phyloP scores from a whole-genome alignment of 371 early-diverging fungal genomes.

The Zopfochytrium polystomum region DNA sequence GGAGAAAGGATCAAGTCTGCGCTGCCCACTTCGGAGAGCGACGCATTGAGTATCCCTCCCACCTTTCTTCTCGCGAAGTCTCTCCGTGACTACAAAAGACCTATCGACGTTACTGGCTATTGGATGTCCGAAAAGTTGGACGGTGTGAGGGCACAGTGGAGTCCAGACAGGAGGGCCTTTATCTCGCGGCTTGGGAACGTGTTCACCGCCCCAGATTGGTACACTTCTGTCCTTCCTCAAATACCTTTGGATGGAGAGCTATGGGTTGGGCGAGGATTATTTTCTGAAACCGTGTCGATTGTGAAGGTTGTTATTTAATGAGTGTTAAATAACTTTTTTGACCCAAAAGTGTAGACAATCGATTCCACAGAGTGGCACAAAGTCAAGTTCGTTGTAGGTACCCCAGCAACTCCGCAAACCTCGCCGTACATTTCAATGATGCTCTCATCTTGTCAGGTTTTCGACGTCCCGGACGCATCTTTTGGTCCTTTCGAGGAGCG shows the following conservation, averaged over 20 bases:
- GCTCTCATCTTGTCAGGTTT: constrained; percentile 49
- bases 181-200: constrained; percentile 51
- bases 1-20: no score
- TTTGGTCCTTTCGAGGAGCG: constrained; percentile 39
- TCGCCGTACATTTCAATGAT: no score
- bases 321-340: not conserved
- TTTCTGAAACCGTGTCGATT: constrained; percentile 52
- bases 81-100: no score
- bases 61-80: no score
- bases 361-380: constrained; percentile 30
- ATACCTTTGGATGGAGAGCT: constrained; percentile 60
- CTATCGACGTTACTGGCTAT: no score
- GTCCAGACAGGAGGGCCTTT: constrained; percentile 40
- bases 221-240: constrained; percentile 47
- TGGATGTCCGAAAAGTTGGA: constrained; percentile 54
- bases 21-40: no score
- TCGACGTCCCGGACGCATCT: constrained; percentile 51
- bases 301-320: constrained; percentile 36
- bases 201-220: constrained; percentile 56
- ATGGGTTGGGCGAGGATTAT: constrained; percentile 54
- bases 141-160: constrained; percentile 59
- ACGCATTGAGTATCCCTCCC: no score
- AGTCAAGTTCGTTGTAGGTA: no score
- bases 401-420: no score
- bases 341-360: constrained; percentile 23